Base-by-base conservation (phyloP, 495 filamentous ascomycete genomes). In the Penicillium cataractarum region DNA sequence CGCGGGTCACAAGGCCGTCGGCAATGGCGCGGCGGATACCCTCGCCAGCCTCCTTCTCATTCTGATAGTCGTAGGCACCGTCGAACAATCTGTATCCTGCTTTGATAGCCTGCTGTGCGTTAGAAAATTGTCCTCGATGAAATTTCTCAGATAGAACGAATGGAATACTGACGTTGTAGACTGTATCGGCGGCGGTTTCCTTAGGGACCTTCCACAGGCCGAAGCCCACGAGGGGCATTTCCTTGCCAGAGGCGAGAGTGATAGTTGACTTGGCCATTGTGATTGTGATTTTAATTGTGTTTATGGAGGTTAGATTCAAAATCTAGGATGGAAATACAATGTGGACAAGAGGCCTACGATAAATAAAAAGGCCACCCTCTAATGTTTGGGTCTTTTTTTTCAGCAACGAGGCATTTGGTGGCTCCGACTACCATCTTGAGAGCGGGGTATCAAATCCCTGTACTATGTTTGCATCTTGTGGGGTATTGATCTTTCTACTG, bases 21-120 rank as follows among this genome's bases (percentile, higher is more conserved):
- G 87, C 82, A 76, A 96, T 92, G 65, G 92, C 92, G 69, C 90
- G 90, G 55, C 85, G 85, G 29, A 96, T 83, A 58, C 92, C 92
- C 66, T 94, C 78, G 58, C 92, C 92, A 63, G 85, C 88, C 77
- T 93, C 90, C 61, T 84, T 84, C 79, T 96, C 92, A 76, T 96
- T 96, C 70, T 88, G 91, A 78, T 96, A 96, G 78, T 94, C 91
- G 71, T 86, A 91, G 61, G 92, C 92, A 64, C 92, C 92, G 65
- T 96, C 92, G 65, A 95, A 92, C 29, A 93, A 81, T 61, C 92
- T 83, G 80, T 95, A 96, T 22, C 92, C 92, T 21, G 85, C 79
- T 78, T 94, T 94, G 82, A 96, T 93, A 68, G 92, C 92, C 58
- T 61, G 37, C 17, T n/a, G 3, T 6, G 2, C 17, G 6, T 54